Conservation (phyloP, 768 basidiomycete genomes). For the Daedaleopsis nitida region DNA sequence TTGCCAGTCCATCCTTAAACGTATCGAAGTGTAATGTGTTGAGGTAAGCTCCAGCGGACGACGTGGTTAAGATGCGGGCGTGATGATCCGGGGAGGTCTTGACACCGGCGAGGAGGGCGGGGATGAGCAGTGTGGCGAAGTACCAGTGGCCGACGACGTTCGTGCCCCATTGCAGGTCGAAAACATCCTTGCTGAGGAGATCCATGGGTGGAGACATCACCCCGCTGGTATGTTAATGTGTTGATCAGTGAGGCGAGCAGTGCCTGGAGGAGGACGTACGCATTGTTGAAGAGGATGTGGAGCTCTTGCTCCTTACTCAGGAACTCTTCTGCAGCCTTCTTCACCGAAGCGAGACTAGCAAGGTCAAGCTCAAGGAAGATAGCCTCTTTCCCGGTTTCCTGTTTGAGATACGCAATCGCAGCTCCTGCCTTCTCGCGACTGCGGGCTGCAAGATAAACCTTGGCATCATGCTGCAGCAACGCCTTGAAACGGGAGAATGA, state of each 20-base stretch:
- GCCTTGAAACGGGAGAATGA: conserved; percentile 32
- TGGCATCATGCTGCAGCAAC: conserved; percentile 60
- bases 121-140: conserved; percentile 47
- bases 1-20: conserved; percentile 29
- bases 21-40: conserved; percentile 41
- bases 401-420: conserved; percentile 56
- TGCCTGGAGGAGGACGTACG: conserved; percentile 34
- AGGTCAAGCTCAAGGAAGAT: conserved; percentile 50
- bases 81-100: conserved; percentile 43
- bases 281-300: conserved; percentile 56
- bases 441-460: conserved; percentile 63
- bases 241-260: not conserved
- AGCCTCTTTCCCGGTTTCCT: conserved; percentile 43
- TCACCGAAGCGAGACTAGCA: conserved; percentile 38
- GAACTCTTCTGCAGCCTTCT: conserved; percentile 41
- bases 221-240: conserved; percentile 37
- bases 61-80: conserved; percentile 49
- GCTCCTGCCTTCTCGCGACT: conserved; percentile 44
- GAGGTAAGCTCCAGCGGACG: conserved; percentile 42
- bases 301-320: conserved; percentile 47
- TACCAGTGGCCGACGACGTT: conserved; percentile 47
- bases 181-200: conserved; percentile 45
- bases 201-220: conserved; percentile 48
- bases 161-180: conserved; percentile 57
- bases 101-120: conserved; percentile 42